Base-by-base conservation (phyloP, 148 eudicot species). In the Amaranthus palmeri region DNA sequence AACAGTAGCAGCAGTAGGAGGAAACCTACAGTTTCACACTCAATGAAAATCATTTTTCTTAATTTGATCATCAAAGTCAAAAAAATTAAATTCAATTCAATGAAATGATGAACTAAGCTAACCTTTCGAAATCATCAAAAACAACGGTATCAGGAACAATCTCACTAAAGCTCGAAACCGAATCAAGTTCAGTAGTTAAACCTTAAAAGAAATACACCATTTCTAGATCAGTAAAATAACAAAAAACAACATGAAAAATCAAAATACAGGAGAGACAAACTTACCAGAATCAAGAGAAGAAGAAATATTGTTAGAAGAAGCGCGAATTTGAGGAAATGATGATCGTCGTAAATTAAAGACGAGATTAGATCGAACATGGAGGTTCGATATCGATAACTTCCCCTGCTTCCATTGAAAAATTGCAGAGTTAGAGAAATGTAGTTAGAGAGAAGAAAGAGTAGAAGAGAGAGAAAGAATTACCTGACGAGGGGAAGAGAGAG, bases 1-100 rank as follows among this genome's bases (percentile, higher is more conserved):
- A 54, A 93, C 98, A 56, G 98, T 93, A 48, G 91, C 98, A 65
- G 98, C 98, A 66, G 97, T 93, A 10, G 96, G 98, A 67, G 98
- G 92, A 79, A 93, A 93, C 88, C 98, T 93, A 54, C 50, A 50
- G 54, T 18, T 12, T 15, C n/a, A 55, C 57, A 55, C 14, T 4
- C 1, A 56, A 54, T 65, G 4, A 1, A 12, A 45, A 65, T 13
- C 5, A 12, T 0, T 58, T 25, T 25, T 25, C 36, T 25, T 0
- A 60, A n/a, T 7, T 3, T 3, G 46, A 42, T 0, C 6, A 72
- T 42, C 25, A n/a, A 56, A 43, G 7, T 4, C 2, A 76, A 47
- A 3, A 55, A 69, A 52, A 6, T 61, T 0, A 25, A 60, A 67
- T 8, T 10, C 7, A 0, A 69, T n/a, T 53, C 10, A 64, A 5